Percentiles rank a stretch among this genome's conserved stretches.
phyloP scores from a whole-genome alignment of 352 stramenopile species.

The Phytopythium montanum region DNA sequence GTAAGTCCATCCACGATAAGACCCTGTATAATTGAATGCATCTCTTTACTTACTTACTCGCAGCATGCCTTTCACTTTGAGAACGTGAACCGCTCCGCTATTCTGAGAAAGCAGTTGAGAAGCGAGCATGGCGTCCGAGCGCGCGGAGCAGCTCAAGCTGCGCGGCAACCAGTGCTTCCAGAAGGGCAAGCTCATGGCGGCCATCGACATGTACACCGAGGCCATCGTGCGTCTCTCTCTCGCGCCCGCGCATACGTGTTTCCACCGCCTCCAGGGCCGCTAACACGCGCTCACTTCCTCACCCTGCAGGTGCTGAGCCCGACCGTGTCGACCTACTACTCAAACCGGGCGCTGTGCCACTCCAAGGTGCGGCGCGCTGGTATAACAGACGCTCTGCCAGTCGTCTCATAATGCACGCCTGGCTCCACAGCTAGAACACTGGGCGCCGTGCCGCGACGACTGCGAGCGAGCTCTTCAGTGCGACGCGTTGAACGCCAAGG shows the following conservation, averaged over 20 bases:
- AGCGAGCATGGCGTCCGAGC: constrained; percentile 22
- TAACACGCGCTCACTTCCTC: background rate
- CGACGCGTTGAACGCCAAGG: constrained; percentile 71
- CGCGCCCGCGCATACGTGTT: no score
- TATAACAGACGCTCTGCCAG: no score
- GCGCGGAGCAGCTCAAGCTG: constrained; percentile 72
- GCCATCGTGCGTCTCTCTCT: constrained; percentile 51
- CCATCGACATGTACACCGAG: constrained; percentile 86
- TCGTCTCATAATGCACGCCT: constrained; percentile 4
- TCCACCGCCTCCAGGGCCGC: no score
- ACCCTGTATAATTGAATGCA: no score
- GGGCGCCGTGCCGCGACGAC: constrained; percentile 59
- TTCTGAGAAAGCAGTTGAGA: background rate
- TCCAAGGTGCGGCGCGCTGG: constrained; percentile 49
- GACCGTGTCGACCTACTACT: constrained; percentile 66
- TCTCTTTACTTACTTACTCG: no score
- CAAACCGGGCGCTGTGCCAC: constrained; percentile 74
- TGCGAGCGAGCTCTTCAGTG: constrained; percentile 45
- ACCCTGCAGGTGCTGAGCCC: constrained; percentile 52
- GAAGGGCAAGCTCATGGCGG: constrained; percentile 70
- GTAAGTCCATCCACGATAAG: no score
- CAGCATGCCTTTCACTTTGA: no score
- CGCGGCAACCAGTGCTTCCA: constrained; percentile 80
- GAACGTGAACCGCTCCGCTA: no score
- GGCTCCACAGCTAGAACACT: constrained; percentile 46